phyloP scores from a whole-genome alignment of 2,329 filamentous ascomycete species.

The Fusarium sp. region DNA sequence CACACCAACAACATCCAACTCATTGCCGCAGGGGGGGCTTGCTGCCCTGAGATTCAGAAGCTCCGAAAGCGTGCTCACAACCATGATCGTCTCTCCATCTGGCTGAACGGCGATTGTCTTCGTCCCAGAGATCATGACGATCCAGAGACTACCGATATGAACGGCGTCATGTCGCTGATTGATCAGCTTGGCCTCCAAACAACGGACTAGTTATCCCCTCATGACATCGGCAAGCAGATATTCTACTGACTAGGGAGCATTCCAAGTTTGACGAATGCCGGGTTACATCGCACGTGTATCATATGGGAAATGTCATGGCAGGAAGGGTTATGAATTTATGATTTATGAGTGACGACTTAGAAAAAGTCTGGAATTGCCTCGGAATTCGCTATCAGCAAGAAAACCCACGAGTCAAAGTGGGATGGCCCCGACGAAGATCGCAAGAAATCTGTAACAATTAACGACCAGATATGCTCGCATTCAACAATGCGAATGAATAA shows the following conservation, averaged over 20 bases:
- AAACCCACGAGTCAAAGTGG: background rate
- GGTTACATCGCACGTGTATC: background rate
- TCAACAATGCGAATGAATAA: background rate
- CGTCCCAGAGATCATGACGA: constrained; percentile 11
- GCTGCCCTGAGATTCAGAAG: constrained; percentile 50
- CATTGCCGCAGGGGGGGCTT: constrained; percentile 62
- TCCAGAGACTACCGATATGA: constrained; percentile 39
- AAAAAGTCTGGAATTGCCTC: background rate
- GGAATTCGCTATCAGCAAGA: background rate
- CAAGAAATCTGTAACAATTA: background rate
- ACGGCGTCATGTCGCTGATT: constrained; percentile 38
- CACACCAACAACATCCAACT: constrained; percentile 52
- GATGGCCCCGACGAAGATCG: background rate
- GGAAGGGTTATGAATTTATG: background rate
- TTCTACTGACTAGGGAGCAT: constrained; percentile 17
- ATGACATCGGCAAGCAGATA: constrained; percentile 40
- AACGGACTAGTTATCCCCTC: constrained; percentile 43
- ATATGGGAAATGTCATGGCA: background rate
- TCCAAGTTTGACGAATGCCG: background rate
- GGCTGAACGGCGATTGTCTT: constrained; percentile 58
- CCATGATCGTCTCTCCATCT: constrained; percentile 42
- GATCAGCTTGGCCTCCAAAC: constrained; percentile 31
- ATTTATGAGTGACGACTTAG: constrained; percentile 1
- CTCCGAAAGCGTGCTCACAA: constrained; percentile 43
- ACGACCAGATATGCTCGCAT: background rate